Evolutionary conservation across 1,284 basidiomycete genomes (phyloP), one percentile per base, ranked within the genome.

Genomic region (Sanghuangporus weigelae): DNA sequence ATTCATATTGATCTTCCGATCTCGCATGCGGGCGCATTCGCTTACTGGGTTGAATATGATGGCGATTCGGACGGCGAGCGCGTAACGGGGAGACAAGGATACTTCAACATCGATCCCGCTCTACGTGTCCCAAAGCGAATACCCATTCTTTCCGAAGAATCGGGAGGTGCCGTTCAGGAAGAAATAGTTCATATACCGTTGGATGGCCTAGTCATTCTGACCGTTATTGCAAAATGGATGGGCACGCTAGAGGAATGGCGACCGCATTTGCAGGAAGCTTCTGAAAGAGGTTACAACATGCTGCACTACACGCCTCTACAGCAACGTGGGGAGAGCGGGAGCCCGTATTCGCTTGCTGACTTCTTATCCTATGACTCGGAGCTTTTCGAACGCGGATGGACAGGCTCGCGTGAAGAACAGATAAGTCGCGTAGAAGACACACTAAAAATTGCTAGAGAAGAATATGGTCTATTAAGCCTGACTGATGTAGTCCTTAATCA

Each of bases 171-270:
- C 6, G 73, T 87, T 57, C 71, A 78, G 58, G 72, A 81, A 11
- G 77, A 84, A 61, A 71, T 76, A 56, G 79, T 90, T 66, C 81
- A 89, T 68, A 78, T 97, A 10, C 88, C 93, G 1, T 81, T 97
- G 36, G 90, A 96, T 73, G 92, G 89, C 10, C 81, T 98, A 14
- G 85, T 89, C 44, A 89, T 97, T 69, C 79, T 97, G 63, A 95
- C 93, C 7, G 81, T 95, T 51, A 87, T 98, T 53, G 95, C 94
- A 2, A 98, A 98, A 75, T 98, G 96, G 96, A 96, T 97, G 92
- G 96, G 95, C 1, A 82, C 87, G 1, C 75, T 93, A 36, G 75
- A 77, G 11, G 78, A 86, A 39, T 98, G 96, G 95, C 82, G 78
- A 53, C 79, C 82, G 7, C 85, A 93, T 72, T 90, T 96, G 68